Evolutionary conservation across 352 stramenopile genomes (phyloP), one percentile per base, ranked within the genome.

Genomic region (Phytophthora europaea): DNA sequence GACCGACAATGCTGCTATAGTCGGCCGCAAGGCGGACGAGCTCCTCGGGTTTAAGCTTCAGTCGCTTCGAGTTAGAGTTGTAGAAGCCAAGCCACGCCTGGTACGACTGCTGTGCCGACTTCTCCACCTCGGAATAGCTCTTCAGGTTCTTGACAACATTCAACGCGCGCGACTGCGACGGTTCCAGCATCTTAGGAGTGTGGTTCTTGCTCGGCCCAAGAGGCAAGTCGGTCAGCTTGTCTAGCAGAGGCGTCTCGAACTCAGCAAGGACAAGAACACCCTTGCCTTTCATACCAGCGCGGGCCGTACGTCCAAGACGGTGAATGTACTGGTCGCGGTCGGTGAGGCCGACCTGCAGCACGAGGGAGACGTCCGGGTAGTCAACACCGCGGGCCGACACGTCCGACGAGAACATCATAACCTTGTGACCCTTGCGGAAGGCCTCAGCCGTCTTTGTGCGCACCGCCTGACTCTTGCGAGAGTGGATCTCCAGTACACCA

Each of bases 21-120:
- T 85, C 65, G 64, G 97, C 96, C 10, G 86, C 91, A 62, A 94
- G 72, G 47, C 82, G 58, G 33, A 98, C 94, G 26, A 98, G 79
- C 12, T 80, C 64, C 26, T 65, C 68, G 20, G 82, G 69, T 65
- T 78, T 72, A 22, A 91, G 61, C 28, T 76, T 83, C 56, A 92
- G 48, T 13, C 72, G 77, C 76, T 91, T 94, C 23, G 85, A 20
- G 64, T 94, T 62, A 34, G 86, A 88, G 74, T 94, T 94, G 94
- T 99, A 99, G 78, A 98, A 99, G 15, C 97, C 97, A 34, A 99
- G 85, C 88, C 90, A 99, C 38, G 96, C 95, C 78, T 97, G 85
- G 78, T 99, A 99, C 59, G 95, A 97, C 69, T 94, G 80, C 75
- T 90, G 84, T 12, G 85, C 91, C 48, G 85, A 91, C 68, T 94